These are phyloP conservation scores for Fusarium sp. DNA, from an alignment of 2,329 filamentous ascomycete genomes.

Conservation along the genomic window DNA sequence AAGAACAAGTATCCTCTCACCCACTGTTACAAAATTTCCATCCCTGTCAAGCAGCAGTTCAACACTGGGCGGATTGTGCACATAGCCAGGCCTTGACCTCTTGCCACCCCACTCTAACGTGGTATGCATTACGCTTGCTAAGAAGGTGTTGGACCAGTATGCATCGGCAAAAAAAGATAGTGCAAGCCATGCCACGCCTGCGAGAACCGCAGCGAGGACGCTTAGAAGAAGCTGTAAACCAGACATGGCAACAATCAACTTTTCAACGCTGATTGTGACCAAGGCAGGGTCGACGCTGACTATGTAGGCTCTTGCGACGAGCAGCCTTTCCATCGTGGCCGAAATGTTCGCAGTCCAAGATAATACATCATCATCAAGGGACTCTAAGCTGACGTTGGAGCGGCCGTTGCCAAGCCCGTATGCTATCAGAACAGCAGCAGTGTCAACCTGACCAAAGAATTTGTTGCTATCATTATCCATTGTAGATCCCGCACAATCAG, in stretches of 20 bases:
- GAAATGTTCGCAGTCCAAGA: not conserved
- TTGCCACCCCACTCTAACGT: not conserved
- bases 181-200: not conserved
- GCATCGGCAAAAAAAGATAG: not conserved
- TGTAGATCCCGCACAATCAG: not conserved
- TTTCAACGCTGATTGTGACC: not conserved
- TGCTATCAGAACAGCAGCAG: not conserved
- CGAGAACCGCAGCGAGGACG: not conserved
- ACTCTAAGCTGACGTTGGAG: not conserved
- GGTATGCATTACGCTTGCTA: not conserved
- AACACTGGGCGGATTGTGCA: not conserved
- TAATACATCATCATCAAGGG: not conserved
- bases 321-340: not conserved
- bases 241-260: not conserved
- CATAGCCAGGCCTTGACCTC: not conserved
- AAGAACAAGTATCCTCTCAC: not conserved
- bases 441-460: not conserved
- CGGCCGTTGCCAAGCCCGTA: not conserved
- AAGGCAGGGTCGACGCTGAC: not conserved
- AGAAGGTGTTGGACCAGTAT: not conserved
- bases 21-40: not conserved
- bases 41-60: not conserved
- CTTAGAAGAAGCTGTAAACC: not conserved
- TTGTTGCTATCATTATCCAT: not conserved
- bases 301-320: not conserved